Evolutionary conservation across 805 yeast genomes (phyloP).

Genomic region (Kluyveromyces dobzhanskii): DNA sequence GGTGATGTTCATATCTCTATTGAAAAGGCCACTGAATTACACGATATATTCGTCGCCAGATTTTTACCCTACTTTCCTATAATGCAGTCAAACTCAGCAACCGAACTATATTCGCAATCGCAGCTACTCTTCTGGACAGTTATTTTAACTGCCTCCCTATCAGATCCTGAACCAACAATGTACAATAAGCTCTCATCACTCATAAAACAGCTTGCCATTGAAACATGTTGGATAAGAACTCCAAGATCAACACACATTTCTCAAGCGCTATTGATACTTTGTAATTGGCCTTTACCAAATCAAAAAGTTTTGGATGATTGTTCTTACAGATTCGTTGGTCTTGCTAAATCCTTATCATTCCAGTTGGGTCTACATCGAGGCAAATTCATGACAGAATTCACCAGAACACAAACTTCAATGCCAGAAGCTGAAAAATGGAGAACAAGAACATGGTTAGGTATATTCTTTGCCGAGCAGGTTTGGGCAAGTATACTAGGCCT

Average conservation of each 20-base stretch:
- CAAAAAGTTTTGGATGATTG: constrained; percentile 89
- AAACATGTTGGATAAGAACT: constrained; percentile 87
- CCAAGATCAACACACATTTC: constrained; percentile 92
- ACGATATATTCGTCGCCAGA: constrained; percentile 54
- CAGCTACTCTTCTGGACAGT: constrained; percentile 87
- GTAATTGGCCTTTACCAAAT: constrained; percentile 90
- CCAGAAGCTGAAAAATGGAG: constrained; percentile 94
- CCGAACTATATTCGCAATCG: constrained; percentile 73
- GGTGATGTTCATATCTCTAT: constrained; percentile 68
- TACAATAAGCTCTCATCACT: constrained; percentile 69
- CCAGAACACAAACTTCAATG: constrained; percentile 79
- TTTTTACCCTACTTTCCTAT: constrained; percentile 77
- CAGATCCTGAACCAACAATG: constrained; percentile 80
- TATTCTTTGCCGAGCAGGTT: constrained; percentile 80
- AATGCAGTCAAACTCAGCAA: constrained; percentile 58
- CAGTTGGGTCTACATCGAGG: constrained; percentile 91
- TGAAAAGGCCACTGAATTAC: constrained; percentile 63
- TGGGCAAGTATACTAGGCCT: constrained; percentile 84
- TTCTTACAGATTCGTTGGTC: constrained; percentile 78
- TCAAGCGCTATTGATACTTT: constrained; percentile 76
- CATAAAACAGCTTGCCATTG: constrained; percentile 80
- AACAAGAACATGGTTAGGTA: constrained; percentile 85
- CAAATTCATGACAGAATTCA: constrained; percentile 81
- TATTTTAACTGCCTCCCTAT: constrained; percentile 72
- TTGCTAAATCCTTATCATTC: constrained; percentile 75